phyloP scores from a whole-genome alignment of 345 rosid genomes.

The Arabidopsis suecica region DNA sequence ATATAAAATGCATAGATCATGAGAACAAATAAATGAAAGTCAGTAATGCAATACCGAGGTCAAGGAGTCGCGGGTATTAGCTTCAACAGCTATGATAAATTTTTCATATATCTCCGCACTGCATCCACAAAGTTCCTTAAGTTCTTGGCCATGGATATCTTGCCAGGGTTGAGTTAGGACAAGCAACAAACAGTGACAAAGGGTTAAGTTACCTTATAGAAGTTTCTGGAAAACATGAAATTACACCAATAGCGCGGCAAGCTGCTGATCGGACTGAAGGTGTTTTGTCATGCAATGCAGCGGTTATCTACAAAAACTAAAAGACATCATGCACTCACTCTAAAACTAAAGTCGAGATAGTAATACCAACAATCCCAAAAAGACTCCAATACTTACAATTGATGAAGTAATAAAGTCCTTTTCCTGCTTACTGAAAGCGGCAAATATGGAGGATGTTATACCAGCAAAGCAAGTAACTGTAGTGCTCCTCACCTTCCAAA shows the following conservation, averaged over 20 bases:
- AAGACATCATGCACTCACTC: slow-evolving; percentile 33
- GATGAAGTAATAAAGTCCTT: slow-evolving; percentile 72
- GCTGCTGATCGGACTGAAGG: slow-evolving; percentile 94
- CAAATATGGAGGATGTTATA: slow-evolving; percentile 78
- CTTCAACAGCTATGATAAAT: slow-evolving; percentile 77
- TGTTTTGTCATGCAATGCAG: slow-evolving; percentile 68
- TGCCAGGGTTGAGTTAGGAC: slow-evolving; percentile 7
- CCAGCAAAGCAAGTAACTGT: slow-evolving; percentile 94
- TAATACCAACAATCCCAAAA: slow-evolving; percentile 22
- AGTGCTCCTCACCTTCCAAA: slow-evolving; percentile 80
- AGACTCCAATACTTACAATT: slow-evolving; percentile 57
- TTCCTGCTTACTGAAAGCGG: slow-evolving; percentile 58
- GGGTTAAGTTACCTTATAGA: slow-evolving; percentile 60
- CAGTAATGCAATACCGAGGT: slow-evolving; percentile 59
- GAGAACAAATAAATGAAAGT: slow-evolving; percentile 21
- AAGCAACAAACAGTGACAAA: slow-evolving; percentile 21
- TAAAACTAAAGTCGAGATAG: slow-evolving; percentile 14
- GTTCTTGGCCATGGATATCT: slow-evolving; percentile 37
- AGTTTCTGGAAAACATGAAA: slow-evolving; percentile 78
- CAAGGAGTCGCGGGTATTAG: slow-evolving; percentile 69
- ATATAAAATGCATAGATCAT: slow-evolving; percentile 23
- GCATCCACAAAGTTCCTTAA: slow-evolving; percentile 49
- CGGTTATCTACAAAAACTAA: slow-evolving; percentile 56
- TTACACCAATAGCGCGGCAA: slow-evolving; percentile 95
- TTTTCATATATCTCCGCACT: slow-evolving; percentile 79